Base-by-base conservation (phyloP, 2,329 filamentous ascomycete genomes). In the Exutisphaerella laricina region DNA sequence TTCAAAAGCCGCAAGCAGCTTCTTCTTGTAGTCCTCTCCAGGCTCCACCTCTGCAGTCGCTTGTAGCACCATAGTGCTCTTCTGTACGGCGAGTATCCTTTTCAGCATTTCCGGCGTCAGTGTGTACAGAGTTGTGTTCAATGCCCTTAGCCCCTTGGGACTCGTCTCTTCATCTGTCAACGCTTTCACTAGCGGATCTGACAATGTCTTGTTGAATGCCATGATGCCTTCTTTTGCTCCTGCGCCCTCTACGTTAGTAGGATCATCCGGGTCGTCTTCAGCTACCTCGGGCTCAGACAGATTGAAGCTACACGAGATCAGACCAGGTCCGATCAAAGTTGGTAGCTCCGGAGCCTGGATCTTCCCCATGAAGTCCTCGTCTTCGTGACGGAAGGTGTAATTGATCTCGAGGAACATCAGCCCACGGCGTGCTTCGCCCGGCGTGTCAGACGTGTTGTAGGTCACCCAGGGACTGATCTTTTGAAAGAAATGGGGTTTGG, bases 381-480 rank as follows among this genome's bases (percentile, higher is more conserved):
- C 66, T 31, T 66, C 64, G 51, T 70, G 68, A 4, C 69, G 59
- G 43, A 67, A 72, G 1, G 69, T 73, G 42, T 70, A 73, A 30
- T 66, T 69, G 16, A 72, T 55, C 43, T 73, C 68, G 34, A 73
- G 48, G 43, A 72, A 69, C 55, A 66, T 67, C 28, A 72, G 43
- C 1, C 59, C 61, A 4, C 58, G 47, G 2, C 61, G 43, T 5
- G 58, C 56, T 22, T 60, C 50, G 4, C 52, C 54, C 0, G 53
- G 49, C 8, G 39, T 39, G n/a, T 61, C 58, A 3, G 50, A 56
- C 4, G 55, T 58, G 20, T 58, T 60, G 34, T 59, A 59, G 16
- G 52, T 59, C 37, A 65, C 29, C 53, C 57, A 64, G 10, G 50
- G 48, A 1, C 51, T 55, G 2, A 61, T 56, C 2, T 51, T 41